phyloP scores from a whole-genome alignment of 495 filamentous ascomycete species.

The Penicillium flavigenum region DNA sequence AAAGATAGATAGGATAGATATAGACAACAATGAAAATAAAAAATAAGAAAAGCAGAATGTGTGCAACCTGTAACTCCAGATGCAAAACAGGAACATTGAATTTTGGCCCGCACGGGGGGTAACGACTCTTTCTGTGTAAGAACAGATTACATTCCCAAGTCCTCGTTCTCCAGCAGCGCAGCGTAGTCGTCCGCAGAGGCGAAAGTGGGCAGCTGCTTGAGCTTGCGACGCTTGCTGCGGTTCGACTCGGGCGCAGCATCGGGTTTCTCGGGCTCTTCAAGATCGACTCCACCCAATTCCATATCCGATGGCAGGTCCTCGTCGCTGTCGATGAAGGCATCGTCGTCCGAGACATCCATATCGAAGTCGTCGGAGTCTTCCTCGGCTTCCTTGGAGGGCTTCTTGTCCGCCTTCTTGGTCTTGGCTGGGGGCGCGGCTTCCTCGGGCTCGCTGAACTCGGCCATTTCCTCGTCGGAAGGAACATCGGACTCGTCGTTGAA shows the following conservation, averaged over 20 bases:
- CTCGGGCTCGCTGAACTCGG: slow-evolving; percentile 30
- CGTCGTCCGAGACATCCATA: slow-evolving; percentile 53
- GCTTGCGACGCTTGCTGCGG: slow-evolving; percentile 73
- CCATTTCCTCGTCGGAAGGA: slow-evolving; percentile 46
- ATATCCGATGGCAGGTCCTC: slow-evolving; percentile 55
- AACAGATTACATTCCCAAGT: slow-evolving; percentile 52
- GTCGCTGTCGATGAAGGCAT: slow-evolving; percentile 54
- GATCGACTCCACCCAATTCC: slow-evolving; percentile 41
- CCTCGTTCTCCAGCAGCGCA: slow-evolving; percentile 73
- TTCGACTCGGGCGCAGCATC: slow-evolving; percentile 43
- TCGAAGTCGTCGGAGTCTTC: slow-evolving; percentile 51
- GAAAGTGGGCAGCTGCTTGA: slow-evolving; percentile 87
- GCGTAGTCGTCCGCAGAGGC: slow-evolving; percentile 93
- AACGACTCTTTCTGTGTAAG: slow-evolving; percentile 1
- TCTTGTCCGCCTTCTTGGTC: slow-evolving; percentile 41
- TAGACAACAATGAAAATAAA: slow-evolving; percentile 4
- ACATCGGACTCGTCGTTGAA: slow-evolving; percentile 50
- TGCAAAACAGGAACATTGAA: slow-evolving; percentile 7
- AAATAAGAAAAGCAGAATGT: background rate
- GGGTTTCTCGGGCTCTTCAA: slow-evolving; percentile 31
- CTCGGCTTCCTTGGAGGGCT: slow-evolving; percentile 43
- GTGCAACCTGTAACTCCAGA: slow-evolving; percentile 9
- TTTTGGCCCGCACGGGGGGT: slow-evolving; percentile 13
- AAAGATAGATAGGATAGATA: background rate
- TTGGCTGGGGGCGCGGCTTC: slow-evolving; percentile 26